Base-by-base conservation (phyloP, 768 basidiomycete species). In the Kwoniella sp. region DNA sequence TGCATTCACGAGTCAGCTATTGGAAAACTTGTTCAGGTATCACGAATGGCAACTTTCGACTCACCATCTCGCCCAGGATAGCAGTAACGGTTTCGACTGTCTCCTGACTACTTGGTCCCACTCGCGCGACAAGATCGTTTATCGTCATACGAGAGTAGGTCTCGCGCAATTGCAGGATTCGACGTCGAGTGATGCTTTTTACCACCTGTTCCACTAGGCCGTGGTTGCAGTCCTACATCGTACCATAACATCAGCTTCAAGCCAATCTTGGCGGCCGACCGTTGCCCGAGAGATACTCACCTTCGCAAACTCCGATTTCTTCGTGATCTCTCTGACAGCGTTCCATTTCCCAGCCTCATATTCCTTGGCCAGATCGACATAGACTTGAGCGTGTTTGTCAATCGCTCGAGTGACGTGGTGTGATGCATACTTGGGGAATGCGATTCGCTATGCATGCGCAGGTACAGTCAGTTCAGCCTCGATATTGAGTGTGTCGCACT, bases 191-290 rank as follows among this genome's bases (percentile, higher is more conserved):
- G 19, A 74, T 65, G 13, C 73, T 69, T 19, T 27, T 58, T 22
- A 74, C 44, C 19, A 77, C 68, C n/a, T 68, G 64, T 6, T 71
- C 63, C 2, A 72, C 19, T n/a, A 77, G 52, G 17, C 76, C 71
- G 10, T n/a, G 8, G 55, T 74, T 77, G 63, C 58, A 65, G 53
- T 77, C 73, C 76, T 77, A n/a, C 33, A 27, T 6, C 13, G 7
- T 5, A 33, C 7, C 13, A 33, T 5, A 5, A 33, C 5, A 13
- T 33, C 5, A 33, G 33, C 33, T 5, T n/a, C n/a, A 33, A 33
- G 33, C 33, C 33, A 13, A 6, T 13, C 33, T 5, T 33, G 7
- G 7, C 33, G 33, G 33, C 33, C 33, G 33, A 6, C 33, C 5
- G 13, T 33, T 33, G 33, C 13, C 33, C 13, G 33, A 6, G 7